Evolutionary conservation across 75 land plant species (phyloP), one percentile per base, ranked within the genome.

Genomic region (Isoetes taiwanensis): DNA sequence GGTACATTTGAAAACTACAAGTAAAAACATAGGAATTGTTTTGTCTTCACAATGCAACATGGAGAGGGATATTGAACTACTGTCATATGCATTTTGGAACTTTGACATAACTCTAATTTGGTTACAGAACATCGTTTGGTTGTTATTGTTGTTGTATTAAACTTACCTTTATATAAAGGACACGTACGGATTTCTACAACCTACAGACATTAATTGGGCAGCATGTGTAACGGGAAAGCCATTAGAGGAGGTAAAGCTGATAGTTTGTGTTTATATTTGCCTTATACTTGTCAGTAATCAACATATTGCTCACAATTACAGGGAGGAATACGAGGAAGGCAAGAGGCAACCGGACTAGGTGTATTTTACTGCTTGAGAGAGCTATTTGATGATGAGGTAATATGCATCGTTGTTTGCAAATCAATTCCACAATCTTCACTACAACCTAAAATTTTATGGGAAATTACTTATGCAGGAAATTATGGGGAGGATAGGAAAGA

Each of bases 191-290:
- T 23, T 19, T 46, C 16, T 46, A 5, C 50, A 46, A n/a, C 23
- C 50, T 19, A 46, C 50, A 6, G 50, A 46, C 50, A 46, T 46
- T 19, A 46, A 46, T 46, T 16, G 50, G 16, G 25, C 50, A 46
- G 50, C 50, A 6, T 46, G 50, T n/a, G 50, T 46, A 19, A 46
- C 50, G 5, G 50, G 50, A 46, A 46, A 46, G 19, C 50, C 50
- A 46, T 23, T 46, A 19, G 50, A 46, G 25, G 50, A 46, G 50
- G 50, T 46, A 8, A 19, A 46, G 19, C 14, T 37, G 38, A 6
- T 46, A 19, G 25, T 46, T 46, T n/a, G 4, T 5, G 5, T 46
- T 46, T 19, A 6, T n/a, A 46, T 46, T 46, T 46, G 25, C 14
- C 14, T 9, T 37, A 14, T 37, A 14, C 14, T 9, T 37, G 39